phyloP scores from a whole-genome alignment of 805 yeast genomes.

The Metschnikowia lachancei region DNA sequence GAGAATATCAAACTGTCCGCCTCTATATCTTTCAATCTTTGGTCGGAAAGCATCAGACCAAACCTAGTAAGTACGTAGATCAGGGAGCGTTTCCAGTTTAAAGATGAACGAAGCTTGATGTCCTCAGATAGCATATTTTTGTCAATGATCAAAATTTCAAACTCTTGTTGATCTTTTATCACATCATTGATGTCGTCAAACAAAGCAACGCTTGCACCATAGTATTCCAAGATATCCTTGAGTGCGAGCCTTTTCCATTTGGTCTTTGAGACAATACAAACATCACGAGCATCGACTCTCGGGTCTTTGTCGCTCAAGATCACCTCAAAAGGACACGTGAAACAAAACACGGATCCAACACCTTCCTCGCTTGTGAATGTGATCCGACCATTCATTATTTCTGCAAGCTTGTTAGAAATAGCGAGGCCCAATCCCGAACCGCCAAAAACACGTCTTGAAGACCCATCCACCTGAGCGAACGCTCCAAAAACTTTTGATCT shows the following conservation, averaged over 20 bases:
- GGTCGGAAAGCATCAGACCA: conserved; percentile 27
- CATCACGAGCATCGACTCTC: conserved; percentile 18
- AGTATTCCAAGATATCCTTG: conserved; percentile 30
- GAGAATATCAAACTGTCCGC: conserved; percentile 27
- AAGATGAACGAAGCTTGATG: conserved; percentile 1
- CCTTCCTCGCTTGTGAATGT: conserved; percentile 46
- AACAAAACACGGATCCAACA: conserved; percentile 46
- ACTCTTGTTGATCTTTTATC: conserved; percentile 13
- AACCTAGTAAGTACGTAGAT: conserved; percentile 29
- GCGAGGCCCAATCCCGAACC: conserved; percentile 54
- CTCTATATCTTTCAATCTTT: conserved; percentile 19
- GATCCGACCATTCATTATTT: conserved; percentile 48
- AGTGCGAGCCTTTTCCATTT: conserved; percentile 33
- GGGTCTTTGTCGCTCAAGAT: conserved; percentile 19
- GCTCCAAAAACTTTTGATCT: conserved; percentile 49
- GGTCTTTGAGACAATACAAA: conserved; percentile 33
- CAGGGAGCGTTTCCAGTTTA: conserved; percentile 13
- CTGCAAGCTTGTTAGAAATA: conserved; percentile 47
- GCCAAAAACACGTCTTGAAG: conserved; percentile 49
- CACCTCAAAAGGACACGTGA: conserved; percentile 34
- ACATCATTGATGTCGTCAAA: conserved; percentile 19
- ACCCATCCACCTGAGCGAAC: conserved; percentile 56
- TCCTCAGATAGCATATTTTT: conserved; percentile 15
- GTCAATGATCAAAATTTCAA: conserved; percentile 25
- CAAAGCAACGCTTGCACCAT: conserved; percentile 33